Conservation (phyloP, 78 protist species). For the Paratrimastix pyriformis region DNA sequence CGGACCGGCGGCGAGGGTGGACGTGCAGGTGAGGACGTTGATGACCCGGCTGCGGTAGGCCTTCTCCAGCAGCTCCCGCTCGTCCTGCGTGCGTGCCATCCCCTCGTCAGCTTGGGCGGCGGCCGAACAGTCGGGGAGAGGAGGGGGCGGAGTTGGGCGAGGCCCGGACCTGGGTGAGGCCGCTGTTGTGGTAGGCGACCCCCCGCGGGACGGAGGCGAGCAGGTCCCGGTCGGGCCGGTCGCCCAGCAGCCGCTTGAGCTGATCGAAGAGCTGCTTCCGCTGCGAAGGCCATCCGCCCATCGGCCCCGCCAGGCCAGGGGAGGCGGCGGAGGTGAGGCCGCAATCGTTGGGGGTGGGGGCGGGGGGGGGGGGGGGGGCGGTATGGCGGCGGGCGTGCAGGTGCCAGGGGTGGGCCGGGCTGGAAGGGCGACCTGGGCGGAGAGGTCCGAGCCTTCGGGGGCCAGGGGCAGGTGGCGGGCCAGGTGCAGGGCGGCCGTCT, state of each 20-base stretch:
- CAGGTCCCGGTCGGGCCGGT: background rate
- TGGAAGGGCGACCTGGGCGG: background rate
- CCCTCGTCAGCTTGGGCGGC: too few relatives aligned
- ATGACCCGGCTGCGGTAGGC: slow-evolving; percentile 12
- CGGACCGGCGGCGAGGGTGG: slow-evolving; percentile 54
- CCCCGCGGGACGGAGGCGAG: background rate
- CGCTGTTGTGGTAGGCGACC: slow-evolving; percentile 37
- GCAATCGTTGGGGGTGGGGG: background rate
- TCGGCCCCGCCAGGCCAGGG: too few relatives aligned
- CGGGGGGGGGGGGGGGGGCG: background rate
- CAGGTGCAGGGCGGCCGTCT: background rate
- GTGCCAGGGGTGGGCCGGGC: background rate
- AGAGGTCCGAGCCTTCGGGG: background rate
- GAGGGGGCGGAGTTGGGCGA: too few relatives aligned
- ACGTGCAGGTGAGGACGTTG: slow-evolving; percentile 9
- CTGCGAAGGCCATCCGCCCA: too few relatives aligned
- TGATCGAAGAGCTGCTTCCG: too few relatives aligned
- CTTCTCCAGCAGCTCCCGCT: slow-evolving; percentile 24
- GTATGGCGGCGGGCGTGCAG: background rate
- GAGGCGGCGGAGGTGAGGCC: background rate
- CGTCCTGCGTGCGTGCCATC: too few relatives aligned
- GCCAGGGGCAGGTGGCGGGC: background rate
- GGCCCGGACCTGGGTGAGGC: too few relatives aligned
- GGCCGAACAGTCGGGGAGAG: too few relatives aligned
- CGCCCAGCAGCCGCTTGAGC: too few relatives aligned